Base-by-base conservation (phyloP, 2,329 filamentous ascomycete species). In the Phyllosticta citribraziliensis region DNA sequence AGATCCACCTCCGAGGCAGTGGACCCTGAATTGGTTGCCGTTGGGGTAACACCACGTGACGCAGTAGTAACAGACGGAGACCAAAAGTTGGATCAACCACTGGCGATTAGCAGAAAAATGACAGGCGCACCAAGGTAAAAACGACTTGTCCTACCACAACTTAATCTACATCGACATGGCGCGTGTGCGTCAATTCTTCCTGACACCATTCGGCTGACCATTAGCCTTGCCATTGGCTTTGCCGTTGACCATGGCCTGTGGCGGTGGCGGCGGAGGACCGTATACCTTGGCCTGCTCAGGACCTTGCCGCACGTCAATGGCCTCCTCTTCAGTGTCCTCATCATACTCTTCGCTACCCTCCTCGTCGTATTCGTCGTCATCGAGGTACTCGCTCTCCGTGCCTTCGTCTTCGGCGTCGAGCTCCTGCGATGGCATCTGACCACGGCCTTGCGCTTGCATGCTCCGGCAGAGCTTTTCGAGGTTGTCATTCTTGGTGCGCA, bases 381-480 rank as follows among this genome's bases (percentile, higher is more conserved):
- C 73, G 57, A 74, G 72, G 63, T 74, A 74, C 63, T 75, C 72
- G 62, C 72, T 74, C 64, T 75, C 73, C 12, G 72, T 74, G 12
- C 80, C 70, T 84, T 86, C 65, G 83, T 79, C 65, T 82, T 83
- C 65, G 78, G 81, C 61, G 78, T 82, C 76, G 30, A 74, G 84
- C 79, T 62, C 71, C n/a, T 69, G 67, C 68, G 72, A 72, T 5
- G 72, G 69, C 24, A 84, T 86, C 62, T 88, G 83, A 60, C 91
- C 91, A 63, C 93, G 86, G 17, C 93, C 92, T 70, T 97, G 92
- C 66, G 90, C 89, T 74, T 97, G 93, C 91, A 97, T 96, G 69
- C 91, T 90, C 64, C 94, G 89, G 76, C 96, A 96, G 69, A 97
- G 89, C 72, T 89, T 91, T 75, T 93, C 93, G 61, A 99, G 84